These are phyloP conservation scores for Didymella exigua DNA, from an alignment of 2,329 filamentous ascomycete genomes.

Conservation along the genomic window DNA sequence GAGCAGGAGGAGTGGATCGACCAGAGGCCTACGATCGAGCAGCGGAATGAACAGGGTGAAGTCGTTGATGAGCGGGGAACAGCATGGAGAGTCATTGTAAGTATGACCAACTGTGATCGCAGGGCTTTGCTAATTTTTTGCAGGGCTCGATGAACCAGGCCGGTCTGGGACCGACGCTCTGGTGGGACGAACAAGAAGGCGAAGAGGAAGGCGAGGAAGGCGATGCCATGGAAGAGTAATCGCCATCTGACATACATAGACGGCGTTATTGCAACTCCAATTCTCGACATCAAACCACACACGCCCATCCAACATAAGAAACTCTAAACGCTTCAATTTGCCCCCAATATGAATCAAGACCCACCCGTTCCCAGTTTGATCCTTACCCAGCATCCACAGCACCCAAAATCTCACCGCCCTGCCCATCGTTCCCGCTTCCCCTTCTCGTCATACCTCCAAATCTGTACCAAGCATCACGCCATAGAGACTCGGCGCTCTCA, in stretches of 20 bases:
- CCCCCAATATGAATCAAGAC: neutral
- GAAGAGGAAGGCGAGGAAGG: conserved; percentile 36
- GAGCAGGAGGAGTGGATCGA: conserved; percentile 91
- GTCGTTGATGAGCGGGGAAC: conserved; percentile 68
- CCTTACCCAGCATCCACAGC: neutral
- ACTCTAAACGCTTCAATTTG: neutral
- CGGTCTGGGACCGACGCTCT: conserved; percentile 55
- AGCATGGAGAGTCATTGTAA: conserved; percentile 69
- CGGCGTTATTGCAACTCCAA: neutral
- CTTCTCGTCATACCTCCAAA: neutral
- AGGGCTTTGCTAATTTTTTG: conserved; percentile 9
- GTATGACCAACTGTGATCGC: conserved; percentile 12
- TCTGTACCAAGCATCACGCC: neutral
- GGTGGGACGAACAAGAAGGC: conserved; percentile 51
- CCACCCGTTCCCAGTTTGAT: neutral
- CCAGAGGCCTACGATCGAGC: conserved; percentile 80
- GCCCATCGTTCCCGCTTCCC: neutral
- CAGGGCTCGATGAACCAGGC: conserved; percentile 55
- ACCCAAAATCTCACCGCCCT: conserved; percentile 1
- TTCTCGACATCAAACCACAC: neutral
- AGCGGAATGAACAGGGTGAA: conserved; percentile 65
- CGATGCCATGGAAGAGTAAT: conserved; percentile 36
- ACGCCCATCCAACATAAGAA: no score
- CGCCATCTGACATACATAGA: neutral
- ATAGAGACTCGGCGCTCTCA: neutral